Percentiles rank a stretch among this genome's conserved stretches.
These are phyloP conservation scores for Trichoderma reesei DNA, from an alignment of 495 filamentous ascomycete genomes.

Conservation along the genomic window DNA sequence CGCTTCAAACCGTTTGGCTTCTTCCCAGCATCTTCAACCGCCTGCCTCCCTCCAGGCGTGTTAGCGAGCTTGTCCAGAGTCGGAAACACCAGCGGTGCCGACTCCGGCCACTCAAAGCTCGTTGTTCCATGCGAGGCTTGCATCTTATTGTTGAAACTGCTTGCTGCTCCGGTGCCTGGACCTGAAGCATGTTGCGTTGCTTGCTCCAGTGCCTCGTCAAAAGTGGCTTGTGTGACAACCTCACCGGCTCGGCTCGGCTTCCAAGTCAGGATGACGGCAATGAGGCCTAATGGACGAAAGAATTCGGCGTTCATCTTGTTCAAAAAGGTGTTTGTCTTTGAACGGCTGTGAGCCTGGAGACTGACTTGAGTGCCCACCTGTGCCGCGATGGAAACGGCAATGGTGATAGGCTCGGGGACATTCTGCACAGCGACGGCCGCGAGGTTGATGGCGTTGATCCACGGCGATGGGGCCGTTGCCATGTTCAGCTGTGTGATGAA, in stretches of 20 bases:
- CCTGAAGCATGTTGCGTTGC: slow-evolving; percentile 11
- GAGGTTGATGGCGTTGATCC: slow-evolving; percentile 37
- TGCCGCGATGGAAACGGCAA: slow-evolving; percentile 33
- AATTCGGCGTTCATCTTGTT: slow-evolving; percentile 45
- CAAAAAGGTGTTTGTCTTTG: slow-evolving; percentile 43
- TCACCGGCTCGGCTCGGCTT: slow-evolving; percentile 29
- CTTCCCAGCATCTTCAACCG: slow-evolving; percentile 20
- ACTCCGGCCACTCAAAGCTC: slow-evolving; percentile 37
- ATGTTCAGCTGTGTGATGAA: slow-evolving; percentile 43
- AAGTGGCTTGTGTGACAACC: slow-evolving; percentile 17
- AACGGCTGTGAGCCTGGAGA: slow-evolving; percentile 30
- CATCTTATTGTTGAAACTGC: slow-evolving; percentile 16
- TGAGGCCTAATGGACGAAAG: slow-evolving; percentile 48
- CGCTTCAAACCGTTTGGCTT: slow-evolving; percentile 28
- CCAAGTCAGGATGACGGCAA: slow-evolving; percentile 50
- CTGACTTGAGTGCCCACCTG: slow-evolving; percentile 29
- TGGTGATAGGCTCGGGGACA: slow-evolving; percentile 30
- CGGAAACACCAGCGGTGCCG: slow-evolving; percentile 47
- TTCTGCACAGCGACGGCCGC: slow-evolving; percentile 28
- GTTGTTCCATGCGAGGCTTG: slow-evolving; percentile 37
- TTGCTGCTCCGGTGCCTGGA: slow-evolving; percentile 26
- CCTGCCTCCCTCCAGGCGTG: background rate
- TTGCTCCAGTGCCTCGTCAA: slow-evolving; percentile 25
- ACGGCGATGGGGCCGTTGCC: slow-evolving; percentile 28
- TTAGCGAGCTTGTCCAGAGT: slow-evolving; percentile 34